Evolutionary conservation across 176 grass and related monocot genomes (phyloP).

Genomic region (Phoenix dactylifera): DNA sequence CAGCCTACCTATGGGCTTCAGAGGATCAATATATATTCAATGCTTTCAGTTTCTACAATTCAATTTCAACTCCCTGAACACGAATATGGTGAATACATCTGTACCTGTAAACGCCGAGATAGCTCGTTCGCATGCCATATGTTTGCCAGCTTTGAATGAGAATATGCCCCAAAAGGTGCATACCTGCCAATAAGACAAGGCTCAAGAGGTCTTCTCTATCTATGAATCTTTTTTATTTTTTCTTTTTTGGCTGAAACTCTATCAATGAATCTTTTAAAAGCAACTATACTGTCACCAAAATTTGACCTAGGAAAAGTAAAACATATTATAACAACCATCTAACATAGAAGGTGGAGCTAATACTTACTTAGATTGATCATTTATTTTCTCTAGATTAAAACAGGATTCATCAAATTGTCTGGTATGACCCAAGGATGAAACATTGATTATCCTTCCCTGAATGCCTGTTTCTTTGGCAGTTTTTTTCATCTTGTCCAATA

Average conservation of each 20-base stretch:
- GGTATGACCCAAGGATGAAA: neutral
- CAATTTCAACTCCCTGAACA: no score
- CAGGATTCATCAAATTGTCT: constrained; percentile 1
- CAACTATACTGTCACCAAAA: no score
- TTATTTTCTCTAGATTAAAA: constrained; percentile 10
- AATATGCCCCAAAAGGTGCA: neutral
- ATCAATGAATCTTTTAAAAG: no score
- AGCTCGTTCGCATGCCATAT: constrained; percentile 5
- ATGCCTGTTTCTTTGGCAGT: constrained; percentile 1
- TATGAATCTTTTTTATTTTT: no score
- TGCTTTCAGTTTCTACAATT: no score
- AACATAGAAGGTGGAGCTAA: neutral
- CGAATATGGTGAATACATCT: no score
- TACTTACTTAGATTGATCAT: constrained; percentile 2
- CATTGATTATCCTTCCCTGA: constrained; percentile 1
- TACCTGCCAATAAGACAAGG: neutral
- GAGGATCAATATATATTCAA: no score
- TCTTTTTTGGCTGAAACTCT: no score
- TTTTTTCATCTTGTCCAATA: neutral
- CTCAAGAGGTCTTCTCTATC: no score
- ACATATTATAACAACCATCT: no score
- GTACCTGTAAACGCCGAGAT: constrained; percentile 5
- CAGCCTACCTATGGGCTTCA: no score
- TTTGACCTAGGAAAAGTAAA: no score
- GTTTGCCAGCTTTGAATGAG: constrained; percentile 1